Evolutionary conservation across 768 basidiomycete species (phyloP).

Genomic region (Sistotremastrum suecicum): DNA sequence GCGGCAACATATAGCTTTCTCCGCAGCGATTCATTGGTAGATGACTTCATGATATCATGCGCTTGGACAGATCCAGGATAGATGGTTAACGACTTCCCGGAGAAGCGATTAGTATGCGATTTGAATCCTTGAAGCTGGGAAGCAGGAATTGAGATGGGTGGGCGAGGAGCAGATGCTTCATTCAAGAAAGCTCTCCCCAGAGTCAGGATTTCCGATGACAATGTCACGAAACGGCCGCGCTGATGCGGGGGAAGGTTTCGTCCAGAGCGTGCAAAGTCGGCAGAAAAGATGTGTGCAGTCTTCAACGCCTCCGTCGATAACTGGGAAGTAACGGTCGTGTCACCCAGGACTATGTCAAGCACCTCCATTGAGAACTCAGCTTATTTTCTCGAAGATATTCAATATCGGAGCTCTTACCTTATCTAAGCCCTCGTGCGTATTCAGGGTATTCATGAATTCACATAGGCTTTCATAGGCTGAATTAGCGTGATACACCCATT

Average conservation of each 20-base stretch:
- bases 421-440: slow-evolving; percentile 85
- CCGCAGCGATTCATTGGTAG: slow-evolving; percentile 72
- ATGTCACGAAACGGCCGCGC: slow-evolving; percentile 69
- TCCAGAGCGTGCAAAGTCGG: slow-evolving; percentile 95
- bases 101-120: slow-evolving; percentile 45
- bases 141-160: slow-evolving; percentile 53
- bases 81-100: slow-evolving; percentile 60
- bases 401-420: slow-evolving; percentile 39
- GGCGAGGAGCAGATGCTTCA: slow-evolving; percentile 45
- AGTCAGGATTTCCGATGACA: slow-evolving; percentile 79
- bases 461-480: slow-evolving; percentile 82
- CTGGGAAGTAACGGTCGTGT: slow-evolving; percentile 48
- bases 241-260: slow-evolving; percentile 73
- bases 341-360: slow-evolving; percentile 53
- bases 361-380: slow-evolving; percentile 29
- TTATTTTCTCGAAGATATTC: slow-evolving; percentile 4
- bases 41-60: slow-evolving; percentile 84
- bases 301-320: slow-evolving; percentile 64
- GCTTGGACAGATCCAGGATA: slow-evolving; percentile 84
- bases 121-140: slow-evolving; percentile 60
- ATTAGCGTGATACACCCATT: slow-evolving; percentile 77
- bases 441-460: slow-evolving; percentile 95
- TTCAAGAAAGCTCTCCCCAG: slow-evolving; percentile 80
- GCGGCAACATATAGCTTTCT: slow-evolving; percentile 71
- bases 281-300: slow-evolving; percentile 87